Percentiles rank a stretch among this genome's conserved stretches.
These are phyloP conservation scores for Trichophyton mentagrophytes DNA, from an alignment of 2,329 filamentous ascomycete species.

Conservation along the genomic window DNA sequence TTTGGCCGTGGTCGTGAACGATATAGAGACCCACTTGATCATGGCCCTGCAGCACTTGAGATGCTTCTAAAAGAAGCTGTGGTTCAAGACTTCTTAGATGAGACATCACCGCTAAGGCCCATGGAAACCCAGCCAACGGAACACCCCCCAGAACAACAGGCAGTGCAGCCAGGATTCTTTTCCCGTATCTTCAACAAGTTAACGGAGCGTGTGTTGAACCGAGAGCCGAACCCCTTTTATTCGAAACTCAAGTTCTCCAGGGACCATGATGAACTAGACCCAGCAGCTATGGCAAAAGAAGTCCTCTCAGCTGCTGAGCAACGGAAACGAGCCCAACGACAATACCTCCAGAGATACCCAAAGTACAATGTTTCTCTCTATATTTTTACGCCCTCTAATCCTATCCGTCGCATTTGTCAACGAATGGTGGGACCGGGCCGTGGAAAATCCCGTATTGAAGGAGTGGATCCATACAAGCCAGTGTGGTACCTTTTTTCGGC, in stretches of 20 bases:
- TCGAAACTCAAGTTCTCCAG: conserved; percentile 60
- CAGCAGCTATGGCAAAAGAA: conserved; percentile 77
- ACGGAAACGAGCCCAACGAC: conserved; percentile 75
- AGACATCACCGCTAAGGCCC: conserved; percentile 34
- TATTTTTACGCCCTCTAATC: conserved; percentile 67
- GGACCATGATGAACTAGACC: conserved; percentile 66
- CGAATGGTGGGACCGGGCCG: conserved; percentile 81
- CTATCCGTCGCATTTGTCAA: conserved; percentile 71
- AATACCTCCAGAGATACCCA: conserved; percentile 76
- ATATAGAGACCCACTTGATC: conserved; percentile 72
- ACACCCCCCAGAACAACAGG: conserved; percentile 23
- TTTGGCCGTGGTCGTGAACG: conserved; percentile 48
- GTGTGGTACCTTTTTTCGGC: conserved; percentile 90
- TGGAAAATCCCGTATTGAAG: conserved; percentile 75
- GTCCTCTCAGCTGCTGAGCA: conserved; percentile 72
- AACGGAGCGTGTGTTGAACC: conserved; percentile 43
- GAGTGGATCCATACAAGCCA: conserved; percentile 73
- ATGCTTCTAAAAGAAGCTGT: conserved; percentile 96
- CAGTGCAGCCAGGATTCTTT: conserved; percentile 45
- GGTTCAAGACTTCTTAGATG: conserved; percentile 86
- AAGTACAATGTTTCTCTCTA: conserved; percentile 88
- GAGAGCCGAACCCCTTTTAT: conserved; percentile 91
- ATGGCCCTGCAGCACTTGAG: conserved; percentile 81
- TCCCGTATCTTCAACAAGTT: conserved; percentile 51
- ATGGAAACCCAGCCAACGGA: conserved; percentile 21